These are phyloP conservation scores for Drechslerella stenobrocha DNA, from an alignment of 2,329 filamentous ascomycete species.

Conservation along the genomic window DNA sequence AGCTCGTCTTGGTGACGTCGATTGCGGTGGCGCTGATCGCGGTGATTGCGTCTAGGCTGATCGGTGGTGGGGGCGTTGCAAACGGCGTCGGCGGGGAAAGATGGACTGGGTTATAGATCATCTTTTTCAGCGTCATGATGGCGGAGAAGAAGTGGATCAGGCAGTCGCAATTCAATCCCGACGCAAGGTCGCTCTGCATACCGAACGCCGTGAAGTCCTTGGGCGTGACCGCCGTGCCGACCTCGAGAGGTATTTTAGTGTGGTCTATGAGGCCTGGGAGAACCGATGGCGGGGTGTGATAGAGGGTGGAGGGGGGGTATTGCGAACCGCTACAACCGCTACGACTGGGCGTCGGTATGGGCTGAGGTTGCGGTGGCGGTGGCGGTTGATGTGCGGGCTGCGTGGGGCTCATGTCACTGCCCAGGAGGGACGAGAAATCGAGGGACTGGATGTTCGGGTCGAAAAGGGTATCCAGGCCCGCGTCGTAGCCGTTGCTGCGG, in stretches of 20 bases:
- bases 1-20: slow-evolving; percentile 37
- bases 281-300: slow-evolving; percentile 1
- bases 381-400: slow-evolving; percentile 8
- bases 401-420: slow-evolving; percentile 9
- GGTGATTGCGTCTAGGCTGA: slow-evolving; percentile 39
- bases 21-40: slow-evolving; percentile 42
- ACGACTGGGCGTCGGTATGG: neutral
- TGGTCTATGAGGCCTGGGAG: slow-evolving; percentile 38
- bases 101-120: slow-evolving; percentile 47
- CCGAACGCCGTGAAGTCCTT: slow-evolving; percentile 37
- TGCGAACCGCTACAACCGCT: neutral
- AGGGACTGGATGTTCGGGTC: slow-evolving; percentile 31
- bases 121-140: slow-evolving; percentile 46
- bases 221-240: slow-evolving; percentile 33
- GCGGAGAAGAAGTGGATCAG: slow-evolving; percentile 47
- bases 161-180: slow-evolving; percentile 42
- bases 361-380: slow-evolving; percentile 15
- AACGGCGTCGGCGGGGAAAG: slow-evolving; percentile 44
- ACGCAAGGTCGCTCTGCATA: slow-evolving; percentile 12
- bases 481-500: slow-evolving; percentile 15
- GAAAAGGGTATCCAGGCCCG: slow-evolving; percentile 40
- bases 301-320: neutral
- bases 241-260: slow-evolving; percentile 29
- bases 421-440: slow-evolving; percentile 43
- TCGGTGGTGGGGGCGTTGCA: slow-evolving; percentile 37